Evolutionary conservation across 1,139 yeast genomes (phyloP), one percentile per base, ranked within the genome.

Genomic region (Zygoascus meyerae): DNA sequence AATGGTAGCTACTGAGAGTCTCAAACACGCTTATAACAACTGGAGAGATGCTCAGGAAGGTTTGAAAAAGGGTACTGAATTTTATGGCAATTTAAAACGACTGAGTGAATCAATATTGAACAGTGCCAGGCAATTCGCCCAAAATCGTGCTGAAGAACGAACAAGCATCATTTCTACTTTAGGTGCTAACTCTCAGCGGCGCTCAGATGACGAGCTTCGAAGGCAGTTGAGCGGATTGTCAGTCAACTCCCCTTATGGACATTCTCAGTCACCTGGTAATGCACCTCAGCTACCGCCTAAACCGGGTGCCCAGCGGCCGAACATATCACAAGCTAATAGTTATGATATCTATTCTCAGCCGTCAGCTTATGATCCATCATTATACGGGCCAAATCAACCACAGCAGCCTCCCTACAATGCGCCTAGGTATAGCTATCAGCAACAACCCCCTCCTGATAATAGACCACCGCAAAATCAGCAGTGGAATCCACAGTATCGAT

Each of bases 21-120:
- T 83, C 50, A 71, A 79, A 52, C 61, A 64, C 29, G 74, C 80
- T 0, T 71, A 69, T 48, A 67, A 70, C 5, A 64, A 66, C 14
- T 87, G 92, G 83, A 72, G 67, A 32, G 73, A 74, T 29, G 82
- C 82, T 55, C 67, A 71, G 14, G 67, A 68, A 8, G 95, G 95
- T 2, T 64, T 79, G 47, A 64, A 66, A 10, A 79, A 78, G 54
- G 95, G 95, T 0, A 60, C 65, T 11, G 73, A 68, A 10, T 85
- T 87, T 57, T 90, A 90, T 62, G 66, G 68, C 2, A 75, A 78
- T 40, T 66, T 89, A 41, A 63, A 72, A 29, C 66, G 66, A 11
- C 76, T 73, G 55, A 74, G 79, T 1, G 56, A 63, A 2, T 64
- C 67, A 5, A 60, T 77, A 38, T 65, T 64, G 45, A 55, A 56